These are phyloP conservation scores for Microcera coccophila DNA, from an alignment of 2,329 filamentous ascomycete species.

Conservation along the genomic window DNA sequence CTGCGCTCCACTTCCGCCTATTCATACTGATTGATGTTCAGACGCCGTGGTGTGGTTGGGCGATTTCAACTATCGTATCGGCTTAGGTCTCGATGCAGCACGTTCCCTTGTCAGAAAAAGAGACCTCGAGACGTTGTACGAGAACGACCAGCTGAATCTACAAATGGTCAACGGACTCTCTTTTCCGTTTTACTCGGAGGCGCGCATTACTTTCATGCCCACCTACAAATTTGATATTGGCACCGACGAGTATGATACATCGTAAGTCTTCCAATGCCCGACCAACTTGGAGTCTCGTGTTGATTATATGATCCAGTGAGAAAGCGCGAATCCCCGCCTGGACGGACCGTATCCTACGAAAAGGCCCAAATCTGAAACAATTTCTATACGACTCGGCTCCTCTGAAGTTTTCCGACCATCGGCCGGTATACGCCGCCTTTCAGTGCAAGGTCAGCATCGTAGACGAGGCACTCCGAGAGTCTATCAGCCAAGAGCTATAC, in stretches of 20 bases:
- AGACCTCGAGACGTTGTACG: slow-evolving; percentile 76
- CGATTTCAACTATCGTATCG: slow-evolving; percentile 98
- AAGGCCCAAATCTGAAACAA: slow-evolving; percentile 79
- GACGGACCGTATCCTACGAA: slow-evolving; percentile 90
- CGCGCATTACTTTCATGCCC: slow-evolving; percentile 79
- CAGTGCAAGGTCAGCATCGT: slow-evolving; percentile 77
- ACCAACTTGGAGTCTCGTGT: not conserved
- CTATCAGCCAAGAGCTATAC: slow-evolving; percentile 73
- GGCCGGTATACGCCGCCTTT: slow-evolving; percentile 91
- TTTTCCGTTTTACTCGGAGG: slow-evolving; percentile 90
- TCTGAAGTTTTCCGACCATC: slow-evolving; percentile 86
- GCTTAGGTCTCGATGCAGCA: slow-evolving; percentile 72
- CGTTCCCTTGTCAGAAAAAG: slow-evolving; percentile 67
- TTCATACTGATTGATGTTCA: slow-evolving; percentile 20
- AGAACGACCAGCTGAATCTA: slow-evolving; percentile 92
- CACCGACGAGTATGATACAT: slow-evolving; percentile 85
- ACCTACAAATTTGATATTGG: slow-evolving; percentile 96
- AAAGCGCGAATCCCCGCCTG: slow-evolving; percentile 94
- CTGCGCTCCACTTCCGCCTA: slow-evolving; percentile 20
- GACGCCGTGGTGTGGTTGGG: slow-evolving; percentile 88
- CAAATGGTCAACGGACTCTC: slow-evolving; percentile 92
- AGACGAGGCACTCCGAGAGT: slow-evolving; percentile 68
- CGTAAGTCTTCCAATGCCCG: slow-evolving; percentile 48
- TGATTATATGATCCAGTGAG: slow-evolving; percentile 52
- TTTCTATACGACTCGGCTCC: slow-evolving; percentile 77